Evolutionary conservation across 108 stramenopile genomes (phyloP), one percentile per base, ranked within the genome.

Genomic region (Skeletonema tropicum): DNA sequence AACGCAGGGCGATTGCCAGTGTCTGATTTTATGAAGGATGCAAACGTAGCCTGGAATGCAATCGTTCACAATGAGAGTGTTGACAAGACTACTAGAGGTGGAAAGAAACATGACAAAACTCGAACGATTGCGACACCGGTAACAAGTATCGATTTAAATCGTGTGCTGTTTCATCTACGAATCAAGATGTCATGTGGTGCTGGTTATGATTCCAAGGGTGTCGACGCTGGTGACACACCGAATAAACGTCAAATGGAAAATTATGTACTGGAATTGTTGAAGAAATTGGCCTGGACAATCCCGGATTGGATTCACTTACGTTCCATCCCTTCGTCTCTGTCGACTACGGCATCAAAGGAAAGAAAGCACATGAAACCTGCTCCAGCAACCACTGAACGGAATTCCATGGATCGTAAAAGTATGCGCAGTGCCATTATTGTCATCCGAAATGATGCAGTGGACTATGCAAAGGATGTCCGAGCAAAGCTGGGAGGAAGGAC

Each of bases 211-310:
- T 13, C 12, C 13, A 19, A 57, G 13, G 13, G 21, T 23, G 26
- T 21, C 29, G 33, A 33, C 17, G 10, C 58, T n/a, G 35, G 57
- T 38, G 55, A 10, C 17, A 5, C 26, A 13, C 29, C 70, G 1
- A 39, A 71, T n/a, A 59, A 39, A 19, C 70, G 70, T 5, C 70
- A 61, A 42, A 71, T 71, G 70, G 70, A 71, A 57, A 41, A 21
- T 10, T 41, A 71, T 25, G 4, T 71, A 36, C 9, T 61, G 36
- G 57, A 31, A 2, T 48, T 71, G 39, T 19, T 71, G 21, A 6
- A 21, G 41, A 23, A 38, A 12, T 42, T 71, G 41, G 32, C 41
- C 3, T 9, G 29, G 38, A 0, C 29, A 11, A 38, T 61, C 29
- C 70, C 70, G 30, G 61, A 71, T 14, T 71, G 70, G 70, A 61